Evolutionary conservation across 495 filamentous ascomycete genomes (phyloP), one percentile per base, ranked within the genome.

Genomic region (Aspergillus coremiiformis): DNA sequence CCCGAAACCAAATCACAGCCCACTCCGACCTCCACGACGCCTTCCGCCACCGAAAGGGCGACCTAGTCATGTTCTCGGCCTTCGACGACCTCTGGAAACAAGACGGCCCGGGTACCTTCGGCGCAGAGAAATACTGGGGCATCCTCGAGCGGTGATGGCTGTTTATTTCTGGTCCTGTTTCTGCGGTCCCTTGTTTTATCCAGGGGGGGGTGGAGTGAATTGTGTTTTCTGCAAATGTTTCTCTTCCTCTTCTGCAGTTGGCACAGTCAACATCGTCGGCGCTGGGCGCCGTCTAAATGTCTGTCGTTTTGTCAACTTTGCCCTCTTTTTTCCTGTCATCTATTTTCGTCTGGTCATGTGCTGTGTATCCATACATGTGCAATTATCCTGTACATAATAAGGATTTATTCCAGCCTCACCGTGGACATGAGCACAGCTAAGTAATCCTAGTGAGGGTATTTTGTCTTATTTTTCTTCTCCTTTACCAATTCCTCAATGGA

Each of bases 71-170:
- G 3, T 92, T 91, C 66, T 83, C 80, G 23, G 80, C 85, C 9
- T 89, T 81, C 71, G 84, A 94, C 63, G 85, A 87, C 56, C 14
- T 68, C 35, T 95, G 90, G 90, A 93, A 95, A 72, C 60, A 72
- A n/a, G 79, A 89, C 53, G 79, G 71, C 30, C 59, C 67, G 1
- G 71, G 64, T 19, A 84, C 86, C 7, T 86, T 83, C 60, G 76
- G 74, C 49, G 79, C 85, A 3, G 87, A 92, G 71, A 78, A 83
- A 64, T 87, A 75, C 61, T 90, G 85, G 84, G 86, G 86, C 6
- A 77, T 89, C 43, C 37, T 63, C 27, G 26, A 55, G 29, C 55
- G 46, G 12, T 66, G 51, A 39, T 50, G 52, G 45, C 23, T n/a
- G n/a, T n/a, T n/a, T n/a, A n/a, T n/a, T 23, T 15, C 30, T 33